These are phyloP conservation scores for Phytopythium ostracodes DNA, from an alignment of 352 stramenopile species.

Conservation along the genomic window DNA sequence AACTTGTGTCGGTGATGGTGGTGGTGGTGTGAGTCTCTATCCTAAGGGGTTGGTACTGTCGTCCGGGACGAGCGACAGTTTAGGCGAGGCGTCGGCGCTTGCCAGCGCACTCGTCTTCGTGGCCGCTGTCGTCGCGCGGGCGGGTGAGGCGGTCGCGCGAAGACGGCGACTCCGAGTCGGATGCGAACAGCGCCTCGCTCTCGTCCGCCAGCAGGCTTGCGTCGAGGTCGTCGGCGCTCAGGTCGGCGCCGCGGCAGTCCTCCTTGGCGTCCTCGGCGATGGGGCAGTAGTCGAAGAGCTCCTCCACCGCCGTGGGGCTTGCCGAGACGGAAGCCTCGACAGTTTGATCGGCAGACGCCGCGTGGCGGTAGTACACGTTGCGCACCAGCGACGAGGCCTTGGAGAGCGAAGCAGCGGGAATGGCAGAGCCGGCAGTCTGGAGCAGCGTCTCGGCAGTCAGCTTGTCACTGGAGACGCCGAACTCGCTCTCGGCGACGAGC, in stretches of 20 bases:
- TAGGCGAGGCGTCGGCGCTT: slow-evolving; percentile 5
- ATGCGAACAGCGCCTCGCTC: slow-evolving; percentile 4
- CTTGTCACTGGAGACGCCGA: slow-evolving; percentile 20
- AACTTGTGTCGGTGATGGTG: neutral
- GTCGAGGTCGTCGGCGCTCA: neutral
- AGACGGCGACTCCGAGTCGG: slow-evolving; percentile 8
- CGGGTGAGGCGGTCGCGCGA: neutral
- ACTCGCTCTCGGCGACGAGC: slow-evolving; percentile 35
- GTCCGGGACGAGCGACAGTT: neutral
- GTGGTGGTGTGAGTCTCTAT: neutral
- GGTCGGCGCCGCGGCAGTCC: neutral
- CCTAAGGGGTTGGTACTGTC: neutral
- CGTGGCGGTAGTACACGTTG: slow-evolving; percentile 20
- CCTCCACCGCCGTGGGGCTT: slow-evolving; percentile 14
- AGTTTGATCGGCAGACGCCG: neutral
- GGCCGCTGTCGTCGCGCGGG: neutral
- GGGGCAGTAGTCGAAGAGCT: slow-evolving; percentile 8
- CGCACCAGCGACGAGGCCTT: slow-evolving; percentile 33
- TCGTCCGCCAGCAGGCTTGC: slow-evolving; percentile 6
- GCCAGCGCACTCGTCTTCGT: slow-evolving; percentile 3
- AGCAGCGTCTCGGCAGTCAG: slow-evolving; percentile 19
- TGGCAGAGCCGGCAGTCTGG: slow-evolving; percentile 4
- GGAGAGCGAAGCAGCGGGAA: slow-evolving; percentile 22
- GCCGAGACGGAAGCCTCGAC: slow-evolving; percentile 9
- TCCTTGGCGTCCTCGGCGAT: neutral